Evolutionary conservation across 495 filamentous ascomycete genomes (phyloP).

Genomic region (Thermothielavioides terrestris): DNA sequence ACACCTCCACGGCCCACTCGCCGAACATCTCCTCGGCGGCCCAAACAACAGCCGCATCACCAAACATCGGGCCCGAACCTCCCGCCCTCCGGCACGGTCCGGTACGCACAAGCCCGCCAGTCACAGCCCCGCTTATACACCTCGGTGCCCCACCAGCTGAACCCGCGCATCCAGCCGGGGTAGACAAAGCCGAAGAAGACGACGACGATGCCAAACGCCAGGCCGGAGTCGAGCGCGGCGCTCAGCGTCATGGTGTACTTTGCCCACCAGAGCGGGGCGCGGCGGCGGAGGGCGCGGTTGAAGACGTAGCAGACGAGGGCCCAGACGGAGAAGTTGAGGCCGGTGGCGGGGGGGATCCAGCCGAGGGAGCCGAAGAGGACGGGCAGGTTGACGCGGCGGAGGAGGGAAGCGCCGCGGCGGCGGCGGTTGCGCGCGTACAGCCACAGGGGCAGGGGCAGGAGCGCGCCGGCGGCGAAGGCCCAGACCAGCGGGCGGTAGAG

Average conservation of each 20-base stretch:
- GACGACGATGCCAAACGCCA: constrained; percentile 70
- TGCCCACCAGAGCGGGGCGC: constrained; percentile 67
- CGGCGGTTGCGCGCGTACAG: constrained; percentile 45
- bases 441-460: constrained; percentile 63
- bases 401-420: constrained; percentile 36
- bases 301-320: constrained; percentile 73
- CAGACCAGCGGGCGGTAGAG: constrained; percentile 63
- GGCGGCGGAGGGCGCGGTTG: constrained; percentile 61
- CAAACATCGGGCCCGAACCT: constrained; percentile 52
- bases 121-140: constrained; percentile 59
- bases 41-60: constrained; percentile 31
- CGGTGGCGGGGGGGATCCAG: constrained; percentile 82
- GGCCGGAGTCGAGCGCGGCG: constrained; percentile 71
- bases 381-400: constrained; percentile 61
- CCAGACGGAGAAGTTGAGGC: constrained; percentile 77
- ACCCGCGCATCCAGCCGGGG: constrained; percentile 53
- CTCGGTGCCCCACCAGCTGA: constrained; percentile 71
- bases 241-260: constrained; percentile 86
- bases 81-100: constrained; percentile 41
- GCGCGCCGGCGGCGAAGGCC: constrained; percentile 67
- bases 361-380: constrained; percentile 63
- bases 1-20: no score
- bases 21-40: no score
- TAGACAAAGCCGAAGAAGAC: constrained; percentile 79
- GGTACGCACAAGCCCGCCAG: constrained; percentile 55